Evolutionary conservation across 2,329 filamentous ascomycete species (phyloP).

Genomic region (Blastomyces gilchristii): DNA sequence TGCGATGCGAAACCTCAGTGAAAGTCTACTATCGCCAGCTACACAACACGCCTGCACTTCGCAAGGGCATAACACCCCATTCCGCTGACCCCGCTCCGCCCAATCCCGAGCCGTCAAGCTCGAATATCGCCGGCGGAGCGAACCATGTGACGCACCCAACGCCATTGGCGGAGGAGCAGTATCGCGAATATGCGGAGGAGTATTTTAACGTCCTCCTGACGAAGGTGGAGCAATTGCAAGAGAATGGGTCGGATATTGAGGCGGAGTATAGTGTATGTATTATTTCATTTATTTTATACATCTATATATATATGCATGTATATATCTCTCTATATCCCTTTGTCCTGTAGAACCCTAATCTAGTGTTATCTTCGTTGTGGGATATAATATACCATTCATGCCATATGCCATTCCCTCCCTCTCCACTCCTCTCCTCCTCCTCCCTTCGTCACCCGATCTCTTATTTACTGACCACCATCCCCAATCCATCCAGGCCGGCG

Average conservation of each 20-base stretch:
- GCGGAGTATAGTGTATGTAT: constrained; percentile 73
- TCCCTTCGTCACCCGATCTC: neutral
- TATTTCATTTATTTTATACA: neutral
- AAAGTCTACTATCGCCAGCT: constrained; percentile 15
- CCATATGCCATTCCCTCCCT: no score
- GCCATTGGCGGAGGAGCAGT: constrained; percentile 58
- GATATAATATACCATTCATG: neutral
- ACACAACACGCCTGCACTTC: constrained; percentile 26
- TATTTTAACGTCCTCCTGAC: constrained; percentile 55
- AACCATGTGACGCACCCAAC: constrained; percentile 45
- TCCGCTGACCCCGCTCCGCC: constrained; percentile 43
- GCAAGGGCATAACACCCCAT: constrained; percentile 51
- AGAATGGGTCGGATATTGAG: constrained; percentile 59
- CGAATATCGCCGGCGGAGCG: constrained; percentile 34
- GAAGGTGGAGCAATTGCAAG: constrained; percentile 62
- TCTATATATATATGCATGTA: neutral
- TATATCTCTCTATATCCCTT: neutral
- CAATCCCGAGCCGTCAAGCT: constrained; percentile 27
- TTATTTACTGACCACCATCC: constrained; percentile 11
- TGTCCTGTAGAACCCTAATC: neutral
- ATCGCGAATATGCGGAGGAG: constrained; percentile 65
- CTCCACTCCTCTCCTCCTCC: neutral
- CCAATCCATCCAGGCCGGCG: constrained; percentile 55
- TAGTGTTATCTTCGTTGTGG: neutral
- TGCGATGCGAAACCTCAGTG: neutral